A percentile compares a stretch with the other conserved stretches of the same genome.
These are phyloP conservation scores for Fusarium lyarnte DNA, from an alignment of 2,329 filamentous ascomycete genomes.

Conservation along the genomic window DNA sequence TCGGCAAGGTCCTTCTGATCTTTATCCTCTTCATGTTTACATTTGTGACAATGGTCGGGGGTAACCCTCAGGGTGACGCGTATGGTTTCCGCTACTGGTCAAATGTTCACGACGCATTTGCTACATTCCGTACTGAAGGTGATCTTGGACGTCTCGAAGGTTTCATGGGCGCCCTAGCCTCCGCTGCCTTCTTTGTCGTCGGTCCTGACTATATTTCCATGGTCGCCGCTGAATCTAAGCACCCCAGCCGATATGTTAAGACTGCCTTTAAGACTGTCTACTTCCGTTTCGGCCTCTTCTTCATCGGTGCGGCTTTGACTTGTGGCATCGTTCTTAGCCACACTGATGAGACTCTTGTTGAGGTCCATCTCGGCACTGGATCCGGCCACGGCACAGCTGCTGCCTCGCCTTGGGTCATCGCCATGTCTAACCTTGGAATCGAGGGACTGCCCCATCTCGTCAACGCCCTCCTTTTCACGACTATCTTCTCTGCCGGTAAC, in stretches of 20 bases:
- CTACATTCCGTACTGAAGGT: conserved; percentile 18
- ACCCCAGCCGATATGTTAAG: conserved; percentile 70
- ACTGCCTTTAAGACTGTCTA: conserved; percentile 79
- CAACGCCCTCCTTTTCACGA: conserved; percentile 58
- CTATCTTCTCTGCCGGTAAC: conserved; percentile 55
- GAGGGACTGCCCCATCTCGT: conserved; percentile 59
- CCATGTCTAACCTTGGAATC: conserved; percentile 46
- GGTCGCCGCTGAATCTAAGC: conserved; percentile 31
- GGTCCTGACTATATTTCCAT: conserved; percentile 39
- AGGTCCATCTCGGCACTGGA: conserved; percentile 2
- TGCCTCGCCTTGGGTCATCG: conserved; percentile 35
- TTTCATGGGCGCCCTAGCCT: conserved; percentile 26
- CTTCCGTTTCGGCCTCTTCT: conserved; percentile 77
- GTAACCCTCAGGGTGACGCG: conserved; percentile 28
- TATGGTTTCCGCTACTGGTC: conserved; percentile 36
- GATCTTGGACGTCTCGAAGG: conserved; percentile 31
- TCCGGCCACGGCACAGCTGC: conserved; percentile 7
- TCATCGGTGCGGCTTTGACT: conserved; percentile 63
- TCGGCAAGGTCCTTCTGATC: conserved; percentile 34
- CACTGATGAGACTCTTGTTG: conserved; percentile 12
- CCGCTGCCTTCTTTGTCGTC: conserved; percentile 32
- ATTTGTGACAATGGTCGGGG: conserved; percentile 38
- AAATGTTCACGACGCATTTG: conserved; percentile 24
- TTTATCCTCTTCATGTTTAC: conserved; percentile 36
- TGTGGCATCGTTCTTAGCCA: conserved; percentile 24